Percentiles rank a stretch among this genome's conserved stretches.
Evolutionary conservation across 169 alveolate genomes (phyloP).

Genomic region (Cryptosporidium parvum): DNA sequence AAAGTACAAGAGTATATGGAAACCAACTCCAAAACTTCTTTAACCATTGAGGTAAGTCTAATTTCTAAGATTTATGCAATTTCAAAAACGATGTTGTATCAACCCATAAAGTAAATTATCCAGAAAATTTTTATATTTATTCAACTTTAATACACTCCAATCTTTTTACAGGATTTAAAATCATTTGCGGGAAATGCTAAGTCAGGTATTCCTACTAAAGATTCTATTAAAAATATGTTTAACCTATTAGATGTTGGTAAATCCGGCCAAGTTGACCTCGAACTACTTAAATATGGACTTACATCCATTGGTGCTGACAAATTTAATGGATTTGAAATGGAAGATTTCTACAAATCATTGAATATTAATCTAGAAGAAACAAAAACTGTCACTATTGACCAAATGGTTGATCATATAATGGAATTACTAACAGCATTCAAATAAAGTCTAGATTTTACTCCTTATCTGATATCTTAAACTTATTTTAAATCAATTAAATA

Average conservation of each 20-base stretch:
- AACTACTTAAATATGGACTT: slow-evolving; percentile 42
- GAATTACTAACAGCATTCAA: slow-evolving; percentile 12
- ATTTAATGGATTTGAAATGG: slow-evolving; percentile 12
- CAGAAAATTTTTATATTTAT: neutral
- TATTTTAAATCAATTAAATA: neutral
- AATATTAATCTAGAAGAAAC: slow-evolving; percentile 26
- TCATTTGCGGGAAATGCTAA: neutral
- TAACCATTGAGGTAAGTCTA: slow-evolving; percentile 31
- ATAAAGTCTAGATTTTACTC: neutral
- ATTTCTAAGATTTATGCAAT: neutral
- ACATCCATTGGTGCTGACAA: slow-evolving; percentile 48
- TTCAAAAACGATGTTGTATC: too few relatives aligned
- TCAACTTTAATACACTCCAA: neutral
- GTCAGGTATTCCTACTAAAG: slow-evolving; percentile 1
- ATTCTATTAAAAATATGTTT: slow-evolving; percentile 24
- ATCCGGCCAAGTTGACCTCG: slow-evolving; percentile 45
- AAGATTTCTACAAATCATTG: slow-evolving; percentile 29
- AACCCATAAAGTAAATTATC: too few relatives aligned
- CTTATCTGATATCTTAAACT: neutral
- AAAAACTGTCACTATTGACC: slow-evolving; percentile 14
- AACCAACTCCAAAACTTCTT: neutral
- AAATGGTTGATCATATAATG: neutral
- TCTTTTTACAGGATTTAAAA: slow-evolving; percentile 27
- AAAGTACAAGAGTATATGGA: slow-evolving; percentile 28
- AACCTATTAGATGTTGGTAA: slow-evolving; percentile 42